A percentile compares a stretch with the other conserved stretches of the same genome.
These are phyloP conservation scores for Paecilomyces variotii DNA, from an alignment of 2,329 filamentous ascomycete species.

Conservation along the genomic window DNA sequence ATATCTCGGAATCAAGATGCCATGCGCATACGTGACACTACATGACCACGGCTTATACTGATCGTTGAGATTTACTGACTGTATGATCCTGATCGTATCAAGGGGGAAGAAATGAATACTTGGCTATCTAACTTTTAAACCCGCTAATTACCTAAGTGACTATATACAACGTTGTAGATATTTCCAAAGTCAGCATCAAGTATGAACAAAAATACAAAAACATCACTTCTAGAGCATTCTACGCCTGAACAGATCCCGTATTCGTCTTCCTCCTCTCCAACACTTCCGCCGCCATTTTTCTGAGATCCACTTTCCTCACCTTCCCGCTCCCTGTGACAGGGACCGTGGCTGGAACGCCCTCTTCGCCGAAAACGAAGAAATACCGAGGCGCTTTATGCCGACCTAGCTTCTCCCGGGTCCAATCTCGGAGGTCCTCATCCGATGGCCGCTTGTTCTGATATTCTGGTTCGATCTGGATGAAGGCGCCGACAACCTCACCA, in stretches of 20 bases:
- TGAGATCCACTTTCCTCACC: slow-evolving; percentile 54
- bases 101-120: background rate
- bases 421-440: slow-evolving; percentile 50
- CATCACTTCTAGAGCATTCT: background rate
- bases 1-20: background rate
- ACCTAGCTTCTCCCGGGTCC: slow-evolving; percentile 55
- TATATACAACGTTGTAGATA: background rate
- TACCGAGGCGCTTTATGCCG: slow-evolving; percentile 62
- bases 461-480: slow-evolving; percentile 23
- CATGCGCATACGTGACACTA: background rate
- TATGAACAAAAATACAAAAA: background rate
- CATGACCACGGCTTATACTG: background rate
- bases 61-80: background rate
- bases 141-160: background rate
- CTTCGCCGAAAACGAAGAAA: slow-evolving; percentile 65
- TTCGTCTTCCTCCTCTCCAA: slow-evolving; percentile 34
- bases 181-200: background rate
- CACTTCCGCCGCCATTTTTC: slow-evolving; percentile 36
- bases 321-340: slow-evolving; percentile 64
- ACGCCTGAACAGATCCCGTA: background rate
- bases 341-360: slow-evolving; percentile 43
- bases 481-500: slow-evolving; percentile 64
- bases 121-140: background rate
- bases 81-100: background rate
- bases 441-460: slow-evolving; percentile 2